Conservation (phyloP, 371 early-diverging fungal species). For the Mucor mucedo region DNA sequence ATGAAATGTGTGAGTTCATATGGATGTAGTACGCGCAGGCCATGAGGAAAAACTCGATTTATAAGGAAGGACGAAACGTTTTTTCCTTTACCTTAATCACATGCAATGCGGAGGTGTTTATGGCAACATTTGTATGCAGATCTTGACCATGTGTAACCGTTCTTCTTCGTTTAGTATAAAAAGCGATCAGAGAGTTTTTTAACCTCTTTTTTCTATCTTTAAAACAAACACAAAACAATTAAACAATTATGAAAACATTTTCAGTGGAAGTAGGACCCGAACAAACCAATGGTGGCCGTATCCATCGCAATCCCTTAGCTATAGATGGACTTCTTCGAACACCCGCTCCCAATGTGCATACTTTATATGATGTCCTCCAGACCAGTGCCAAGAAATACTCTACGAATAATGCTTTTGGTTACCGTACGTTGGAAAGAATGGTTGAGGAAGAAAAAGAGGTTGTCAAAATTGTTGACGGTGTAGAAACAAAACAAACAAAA, state of each 20-base stretch:
- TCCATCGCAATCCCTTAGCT: constrained; percentile 52
- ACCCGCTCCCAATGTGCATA: constrained; percentile 60
- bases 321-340: constrained; percentile 54
- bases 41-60: constrained; percentile 2
- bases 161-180: background rate
- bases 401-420: constrained; percentile 66
- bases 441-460: constrained; percentile 80
- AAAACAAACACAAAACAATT: constrained; percentile 64
- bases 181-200: background rate
- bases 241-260: constrained; percentile 31
- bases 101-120: background rate
- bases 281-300: constrained; percentile 56
- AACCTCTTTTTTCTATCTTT: constrained; percentile 29
- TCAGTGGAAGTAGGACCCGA: constrained; percentile 55
- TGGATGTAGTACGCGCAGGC: background rate
- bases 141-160: background rate
- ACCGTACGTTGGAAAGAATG: constrained; percentile 63
- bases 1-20: background rate
- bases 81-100: background rate
- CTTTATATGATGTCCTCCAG: constrained; percentile 71
- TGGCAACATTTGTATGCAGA: background rate
- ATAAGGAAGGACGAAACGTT: background rate
- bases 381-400: constrained; percentile 47
- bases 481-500: constrained; percentile 72
- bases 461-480: constrained; percentile 65